phyloP scores from a whole-genome alignment of 73 alveolate genomes.

The Paraurostyla sp. region DNA sequence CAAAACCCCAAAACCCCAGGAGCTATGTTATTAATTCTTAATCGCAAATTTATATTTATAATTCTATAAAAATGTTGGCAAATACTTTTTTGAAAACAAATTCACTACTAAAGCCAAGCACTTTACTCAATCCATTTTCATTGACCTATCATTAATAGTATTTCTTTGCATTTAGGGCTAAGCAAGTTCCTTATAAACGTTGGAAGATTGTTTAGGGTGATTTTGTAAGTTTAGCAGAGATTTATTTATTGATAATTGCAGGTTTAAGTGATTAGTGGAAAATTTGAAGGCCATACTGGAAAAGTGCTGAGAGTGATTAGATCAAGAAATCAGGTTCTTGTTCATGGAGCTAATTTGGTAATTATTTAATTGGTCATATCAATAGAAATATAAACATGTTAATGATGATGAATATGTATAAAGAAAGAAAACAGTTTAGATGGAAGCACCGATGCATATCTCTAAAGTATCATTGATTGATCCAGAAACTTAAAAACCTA shows the following conservation, averaged over 20 bases:
- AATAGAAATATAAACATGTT: slow-evolving; percentile 61
- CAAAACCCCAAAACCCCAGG: no score
- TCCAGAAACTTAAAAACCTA: slow-evolving; percentile 89
- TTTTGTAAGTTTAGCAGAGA: background rate
- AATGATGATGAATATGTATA: slow-evolving; percentile 69
- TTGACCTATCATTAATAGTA: no score
- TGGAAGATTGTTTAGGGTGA: slow-evolving; percentile 90
- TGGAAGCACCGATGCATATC: slow-evolving; percentile 86
- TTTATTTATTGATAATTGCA: background rate
- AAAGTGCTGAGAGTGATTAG: slow-evolving; percentile 80
- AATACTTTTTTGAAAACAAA: no score
- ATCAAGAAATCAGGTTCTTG: slow-evolving; percentile 78
- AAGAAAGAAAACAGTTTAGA: slow-evolving; percentile 64
- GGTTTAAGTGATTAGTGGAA: slow-evolving; percentile 87
- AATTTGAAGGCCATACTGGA: slow-evolving; percentile 83
- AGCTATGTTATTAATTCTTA: no score
- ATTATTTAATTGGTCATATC: background rate
- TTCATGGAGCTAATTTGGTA: slow-evolving; percentile 83
- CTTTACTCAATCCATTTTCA: no score
- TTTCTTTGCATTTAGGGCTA: slow-evolving; percentile 68
- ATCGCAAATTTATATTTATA: no score
- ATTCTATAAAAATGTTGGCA: no score
- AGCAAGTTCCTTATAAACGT: slow-evolving; percentile 61
- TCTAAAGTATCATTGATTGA: slow-evolving; percentile 88
- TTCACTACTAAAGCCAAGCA: no score